A percentile compares a stretch with the other conserved stretches of the same genome.
Evolutionary conservation across 2,329 filamentous ascomycete species (phyloP).

Genomic region (Thielaviopsis ethacetica): DNA sequence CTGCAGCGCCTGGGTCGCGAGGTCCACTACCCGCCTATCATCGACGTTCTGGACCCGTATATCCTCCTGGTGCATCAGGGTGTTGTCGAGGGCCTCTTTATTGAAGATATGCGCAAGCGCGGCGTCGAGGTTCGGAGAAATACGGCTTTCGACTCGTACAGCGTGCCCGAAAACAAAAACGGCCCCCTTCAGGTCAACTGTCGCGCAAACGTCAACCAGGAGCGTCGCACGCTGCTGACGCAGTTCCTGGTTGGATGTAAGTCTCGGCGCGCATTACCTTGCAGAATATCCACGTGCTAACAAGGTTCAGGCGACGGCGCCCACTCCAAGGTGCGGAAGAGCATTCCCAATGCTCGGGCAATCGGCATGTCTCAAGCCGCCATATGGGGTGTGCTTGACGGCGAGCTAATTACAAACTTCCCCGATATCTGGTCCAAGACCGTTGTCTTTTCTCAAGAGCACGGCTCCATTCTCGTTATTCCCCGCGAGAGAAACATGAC

Average conservation of each 20-base stretch:
- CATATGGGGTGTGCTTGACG: constrained; percentile 57
- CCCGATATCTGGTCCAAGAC: constrained; percentile 64
- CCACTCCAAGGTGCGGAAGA: constrained; percentile 51
- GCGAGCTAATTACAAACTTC: constrained; percentile 54
- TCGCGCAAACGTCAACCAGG: constrained; percentile 33
- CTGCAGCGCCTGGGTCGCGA: constrained; percentile 47
- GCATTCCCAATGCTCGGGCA: constrained; percentile 40
- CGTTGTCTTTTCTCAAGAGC: constrained; percentile 47
- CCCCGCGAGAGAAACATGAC: constrained; percentile 60
- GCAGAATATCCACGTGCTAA: not conserved
- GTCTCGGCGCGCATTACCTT: constrained; percentile 11
- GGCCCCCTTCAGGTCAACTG: constrained; percentile 34
- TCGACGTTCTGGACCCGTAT: constrained; percentile 40
- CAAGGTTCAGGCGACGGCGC: constrained; percentile 44
- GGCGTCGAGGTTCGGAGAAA: constrained; percentile 47
- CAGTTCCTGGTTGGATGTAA: constrained; percentile 53
- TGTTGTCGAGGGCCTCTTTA: constrained; percentile 56
- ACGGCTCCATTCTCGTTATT: constrained; percentile 57
- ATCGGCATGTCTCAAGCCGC: constrained; percentile 36
- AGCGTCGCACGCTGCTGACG: constrained; percentile 34
- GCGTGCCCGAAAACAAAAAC: constrained; percentile 26
- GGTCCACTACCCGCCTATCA: constrained; percentile 49
- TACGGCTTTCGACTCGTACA: constrained; percentile 44
- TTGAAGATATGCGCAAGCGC: constrained; percentile 49
- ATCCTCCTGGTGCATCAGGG: constrained; percentile 52